Evolutionary conservation across 2,329 filamentous ascomycete species (phyloP).

Genomic region (Diplodia mutila): DNA sequence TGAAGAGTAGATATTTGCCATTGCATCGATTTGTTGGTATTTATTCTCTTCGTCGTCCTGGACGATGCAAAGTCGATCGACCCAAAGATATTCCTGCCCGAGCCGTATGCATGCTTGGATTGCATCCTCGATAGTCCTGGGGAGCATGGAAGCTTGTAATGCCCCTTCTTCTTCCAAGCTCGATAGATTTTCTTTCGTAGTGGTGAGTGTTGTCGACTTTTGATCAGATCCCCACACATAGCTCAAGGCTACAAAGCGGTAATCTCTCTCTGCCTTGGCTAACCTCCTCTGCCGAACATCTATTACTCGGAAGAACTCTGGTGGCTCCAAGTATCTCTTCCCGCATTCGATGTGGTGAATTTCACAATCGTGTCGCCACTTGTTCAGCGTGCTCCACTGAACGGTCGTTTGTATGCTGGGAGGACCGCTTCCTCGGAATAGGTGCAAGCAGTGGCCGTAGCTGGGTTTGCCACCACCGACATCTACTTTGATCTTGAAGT

Average conservation of each 20-base stretch:
- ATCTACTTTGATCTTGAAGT: too few relatives aligned
- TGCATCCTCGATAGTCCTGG: constrained; percentile 14
- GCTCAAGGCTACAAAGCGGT: constrained; percentile 21
- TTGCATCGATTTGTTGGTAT: neutral
- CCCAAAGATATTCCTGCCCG: constrained; percentile 12
- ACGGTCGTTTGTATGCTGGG: too few relatives aligned
- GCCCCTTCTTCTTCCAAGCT: neutral
- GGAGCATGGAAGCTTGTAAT: neutral
- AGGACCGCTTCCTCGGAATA: too few relatives aligned
- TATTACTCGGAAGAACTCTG: neutral
- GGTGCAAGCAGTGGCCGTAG: too few relatives aligned
- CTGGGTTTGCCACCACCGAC: accelerated
- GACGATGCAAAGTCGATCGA: constrained; percentile 21
- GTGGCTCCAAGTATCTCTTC: too few relatives aligned
- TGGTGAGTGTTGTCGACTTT: neutral
- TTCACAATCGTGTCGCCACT: too few relatives aligned
- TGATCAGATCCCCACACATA: constrained; percentile 18
- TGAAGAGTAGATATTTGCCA: neutral
- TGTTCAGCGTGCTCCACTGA: too few relatives aligned
- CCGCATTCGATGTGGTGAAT: too few relatives aligned
- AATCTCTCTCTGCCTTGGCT: neutral
- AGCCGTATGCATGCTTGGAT: constrained; percentile 2
- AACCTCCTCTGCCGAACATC: constrained; percentile 2
- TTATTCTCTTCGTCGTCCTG: constrained; percentile 14
- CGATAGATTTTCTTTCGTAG: neutral